Evolutionary conservation across 1,284 basidiomycete species (phyloP), one percentile per base, ranked within the genome.

Genomic region (Naganishia sp.): DNA sequence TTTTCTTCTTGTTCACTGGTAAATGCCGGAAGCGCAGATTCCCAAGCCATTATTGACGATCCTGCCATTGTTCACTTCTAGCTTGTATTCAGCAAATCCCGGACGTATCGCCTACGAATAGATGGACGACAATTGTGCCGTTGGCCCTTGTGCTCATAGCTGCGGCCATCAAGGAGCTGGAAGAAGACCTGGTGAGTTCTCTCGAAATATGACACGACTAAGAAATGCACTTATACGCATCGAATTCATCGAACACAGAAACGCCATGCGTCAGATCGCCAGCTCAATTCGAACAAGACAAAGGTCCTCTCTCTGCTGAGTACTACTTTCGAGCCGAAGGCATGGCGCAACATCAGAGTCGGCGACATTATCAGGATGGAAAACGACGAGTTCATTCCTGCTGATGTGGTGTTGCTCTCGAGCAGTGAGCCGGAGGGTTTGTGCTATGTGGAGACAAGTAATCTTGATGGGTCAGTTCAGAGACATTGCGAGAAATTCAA

Each of bases 31-130:
- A 21, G 16, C 23, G 49, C 43, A 11, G 0, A 36, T 21, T 4
- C 9, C 21, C 9, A 36, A 7, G 33, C 10, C 2, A 33, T 10
- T 21, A 13, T 13, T 13, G 0, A 11, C 10, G 7, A 53, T 53
- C 15, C 28, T 33, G 23, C 10, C 31, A 13, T 50, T 11, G 15
- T 25, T 10, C 18, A 5, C 28, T 2, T 43, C 11, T 11, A 79
- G 94, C 94, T 31, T 90, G 87, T 79, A 98, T 99, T 64, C 95
- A 99, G 78, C 96, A 99, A 82, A 94, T 99, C 71, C 96, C 96
- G 11, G 90, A 87, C 72, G 96, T 99, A 6, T 99, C 95, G 2
- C 96, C 96, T 10, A 99, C 95, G 3, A 95, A 98, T 74, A 83
- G 82, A 63, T 99, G 90, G 79, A 99, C 96, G 1, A 99, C 96